These are phyloP conservation scores for Vitis hybrid DNA, from an alignment of 177 flowering plant genomes.

Conservation along the genomic window DNA sequence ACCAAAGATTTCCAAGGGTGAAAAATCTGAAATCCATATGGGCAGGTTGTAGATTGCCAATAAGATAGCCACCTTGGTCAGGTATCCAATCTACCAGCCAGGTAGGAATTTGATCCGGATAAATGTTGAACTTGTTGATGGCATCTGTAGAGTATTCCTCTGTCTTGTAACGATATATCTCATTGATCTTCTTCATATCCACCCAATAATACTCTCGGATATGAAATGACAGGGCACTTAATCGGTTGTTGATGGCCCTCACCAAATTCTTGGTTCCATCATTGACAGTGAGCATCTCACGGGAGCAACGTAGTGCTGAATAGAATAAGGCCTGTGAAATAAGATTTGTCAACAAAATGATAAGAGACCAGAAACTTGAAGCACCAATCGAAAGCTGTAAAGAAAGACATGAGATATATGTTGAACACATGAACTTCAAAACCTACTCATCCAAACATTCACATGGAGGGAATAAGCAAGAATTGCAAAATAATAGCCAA, in stretches of 20 bases:
- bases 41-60: slow-evolving; percentile 45
- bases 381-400: background rate
- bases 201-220: slow-evolving; percentile 50
- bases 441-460: background rate
- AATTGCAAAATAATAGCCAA: background rate
- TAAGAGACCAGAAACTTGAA: background rate
- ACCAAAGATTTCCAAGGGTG: slow-evolving; percentile 47
- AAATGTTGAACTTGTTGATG: slow-evolving; percentile 46
- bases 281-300: slow-evolving; percentile 45
- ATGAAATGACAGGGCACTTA: slow-evolving; percentile 45
- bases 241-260: slow-evolving; percentile 37
- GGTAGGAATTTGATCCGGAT: slow-evolving; percentile 45
- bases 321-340: slow-evolving; percentile 43
- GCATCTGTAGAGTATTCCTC: slow-evolving; percentile 49
- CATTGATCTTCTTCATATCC: slow-evolving; percentile 41
- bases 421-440: background rate
- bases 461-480: background rate
- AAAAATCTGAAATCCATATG: slow-evolving; percentile 50
- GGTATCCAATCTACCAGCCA: slow-evolving; percentile 52
- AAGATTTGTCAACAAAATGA: slow-evolving; percentile 3
- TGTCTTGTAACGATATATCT: slow-evolving; percentile 47
- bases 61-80: slow-evolving; percentile 40
- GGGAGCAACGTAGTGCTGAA: slow-evolving; percentile 39
- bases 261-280: slow-evolving; percentile 42
- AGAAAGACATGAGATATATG: no score